Conservation (phyloP, 2,329 filamentous ascomycete genomes). For the Cladophialophora psammophila region DNA sequence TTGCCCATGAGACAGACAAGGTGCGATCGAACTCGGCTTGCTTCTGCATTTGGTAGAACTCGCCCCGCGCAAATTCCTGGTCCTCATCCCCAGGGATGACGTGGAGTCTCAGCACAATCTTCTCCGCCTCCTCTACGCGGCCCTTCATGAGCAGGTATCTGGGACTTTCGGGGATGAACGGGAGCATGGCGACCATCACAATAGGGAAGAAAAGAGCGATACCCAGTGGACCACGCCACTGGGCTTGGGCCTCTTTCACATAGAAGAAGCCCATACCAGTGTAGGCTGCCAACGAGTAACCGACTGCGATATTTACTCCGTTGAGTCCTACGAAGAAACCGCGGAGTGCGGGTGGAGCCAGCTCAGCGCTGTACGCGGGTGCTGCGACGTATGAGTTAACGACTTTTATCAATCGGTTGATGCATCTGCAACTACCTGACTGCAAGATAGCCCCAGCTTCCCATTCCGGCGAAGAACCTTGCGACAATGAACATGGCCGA, state of each 20-base stretch:
- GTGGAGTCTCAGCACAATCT: slow-evolving; percentile 36
- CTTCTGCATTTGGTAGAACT: slow-evolving; percentile 34
- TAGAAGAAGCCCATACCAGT: slow-evolving; percentile 36
- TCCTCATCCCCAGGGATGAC: slow-evolving; percentile 23
- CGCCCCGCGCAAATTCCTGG: slow-evolving; percentile 25
- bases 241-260: slow-evolving; percentile 16
- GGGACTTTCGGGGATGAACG: slow-evolving; percentile 42
- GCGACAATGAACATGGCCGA: slow-evolving; percentile 32
- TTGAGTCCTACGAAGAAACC: slow-evolving; percentile 33
- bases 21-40: slow-evolving; percentile 29
- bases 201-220: slow-evolving; percentile 33
- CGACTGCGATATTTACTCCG: slow-evolving; percentile 30
- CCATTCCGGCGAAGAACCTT: slow-evolving; percentile 31
- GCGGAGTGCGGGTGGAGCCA: slow-evolving; percentile 30
- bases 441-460: slow-evolving; percentile 31
- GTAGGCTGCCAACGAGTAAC: slow-evolving; percentile 32
- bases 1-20: slow-evolving; percentile 23
- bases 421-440: slow-evolving; percentile 19
- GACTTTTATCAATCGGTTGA: too few relatives aligned
- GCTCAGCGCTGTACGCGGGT: slow-evolving; percentile 30
- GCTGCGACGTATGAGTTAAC: slow-evolving; percentile 12
- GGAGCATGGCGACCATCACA: slow-evolving; percentile 38
- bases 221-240: slow-evolving; percentile 34
- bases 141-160: slow-evolving; percentile 42
- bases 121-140: slow-evolving; percentile 37